Evolutionary conservation across 2,329 filamentous ascomycete species (phyloP), one percentile per base, ranked within the genome.

Genomic region (Claviceps pazoutovae): DNA sequence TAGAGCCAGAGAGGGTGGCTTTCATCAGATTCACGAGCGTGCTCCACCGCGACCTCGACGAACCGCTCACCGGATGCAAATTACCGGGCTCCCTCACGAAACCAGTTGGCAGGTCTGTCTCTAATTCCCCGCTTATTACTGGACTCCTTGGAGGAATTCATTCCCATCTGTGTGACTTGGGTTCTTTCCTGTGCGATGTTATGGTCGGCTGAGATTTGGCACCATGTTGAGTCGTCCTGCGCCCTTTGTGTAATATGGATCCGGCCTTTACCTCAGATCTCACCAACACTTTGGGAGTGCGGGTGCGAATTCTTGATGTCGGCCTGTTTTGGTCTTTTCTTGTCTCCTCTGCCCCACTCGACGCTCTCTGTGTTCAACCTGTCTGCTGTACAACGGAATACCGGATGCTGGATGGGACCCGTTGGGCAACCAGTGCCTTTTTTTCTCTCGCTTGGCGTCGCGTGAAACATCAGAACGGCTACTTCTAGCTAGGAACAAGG

Each of bases 21-120:
- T 74, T 61, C 70, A 34, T 34, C 30, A 71, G 55, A 68, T 66
- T 61, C 72, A 77, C 58, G 80, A 83, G 62, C 76, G 80, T 61
- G 72, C 70, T 51, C 72, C 76, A 56, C 78, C 79, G 59, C 87
- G 93, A 65, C 93, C 93, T 58, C 86, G 93, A 66, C 89, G 93
- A 69, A 98, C 93, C 60, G 83, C 89, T 60, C 89, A 90, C 71
- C 86, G 93, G 69, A 97, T 98, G 93, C 85, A 91, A 71, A 94
- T 98, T 66, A 86, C 87, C 76, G 91, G 90, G 75, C 88, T 98
- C 71, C 90, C 91, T 68, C 83, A 82, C 74, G 91, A 97, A 78
- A 98, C 93, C 78, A 96, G 90, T 82, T 98, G 93, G 93, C 93
- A 98, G 93, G 93, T 98, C 85, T 93, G 93, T 86, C 75, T 68